These are phyloP conservation scores for Insectozyma bohioensis DNA, from an alignment of 1,139 yeast species.

Conservation along the genomic window DNA sequence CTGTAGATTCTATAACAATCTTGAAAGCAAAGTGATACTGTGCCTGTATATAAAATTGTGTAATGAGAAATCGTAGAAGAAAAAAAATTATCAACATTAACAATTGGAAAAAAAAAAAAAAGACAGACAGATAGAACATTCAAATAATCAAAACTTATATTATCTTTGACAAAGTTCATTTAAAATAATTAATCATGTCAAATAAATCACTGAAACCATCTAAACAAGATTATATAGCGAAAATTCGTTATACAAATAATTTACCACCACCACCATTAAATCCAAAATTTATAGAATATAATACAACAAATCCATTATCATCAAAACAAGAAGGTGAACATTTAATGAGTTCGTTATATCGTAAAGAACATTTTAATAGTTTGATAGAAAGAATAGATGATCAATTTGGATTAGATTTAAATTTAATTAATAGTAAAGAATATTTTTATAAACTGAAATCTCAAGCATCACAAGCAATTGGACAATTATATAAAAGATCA, in stretches of 20 bases:
- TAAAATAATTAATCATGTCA: too few species aligned
- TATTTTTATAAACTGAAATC: conserved; percentile 51
- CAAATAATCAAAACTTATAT: too few species aligned
- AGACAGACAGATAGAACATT: too few species aligned
- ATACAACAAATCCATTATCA: conserved; percentile 38
- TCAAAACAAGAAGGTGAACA: conserved; percentile 57
- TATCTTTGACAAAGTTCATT: too few species aligned
- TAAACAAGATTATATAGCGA: conserved; percentile 87
- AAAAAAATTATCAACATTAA: too few species aligned
- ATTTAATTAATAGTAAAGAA: conserved; percentile 66
- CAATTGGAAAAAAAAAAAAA: too few species aligned
- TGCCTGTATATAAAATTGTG: too few species aligned
- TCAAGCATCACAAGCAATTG: conserved; percentile 1
- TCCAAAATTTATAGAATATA: conserved; percentile 72
- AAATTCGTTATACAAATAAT: conserved; percentile 79
- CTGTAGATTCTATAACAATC: too few species aligned
- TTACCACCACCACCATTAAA: conserved; percentile 94
- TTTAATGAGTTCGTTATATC: conserved; percentile 69
- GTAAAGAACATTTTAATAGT: conserved; percentile 70
- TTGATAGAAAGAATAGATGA: conserved; percentile 70
- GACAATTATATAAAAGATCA: conserved; percentile 11
- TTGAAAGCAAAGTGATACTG: too few species aligned
- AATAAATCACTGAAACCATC: conserved; percentile 32
- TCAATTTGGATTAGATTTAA: conserved; percentile 75
- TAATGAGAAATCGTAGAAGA: too few species aligned